These are phyloP conservation scores for Solanum verrucosum DNA, from an alignment of 257 asterid genomes.

Conservation along the genomic window DNA sequence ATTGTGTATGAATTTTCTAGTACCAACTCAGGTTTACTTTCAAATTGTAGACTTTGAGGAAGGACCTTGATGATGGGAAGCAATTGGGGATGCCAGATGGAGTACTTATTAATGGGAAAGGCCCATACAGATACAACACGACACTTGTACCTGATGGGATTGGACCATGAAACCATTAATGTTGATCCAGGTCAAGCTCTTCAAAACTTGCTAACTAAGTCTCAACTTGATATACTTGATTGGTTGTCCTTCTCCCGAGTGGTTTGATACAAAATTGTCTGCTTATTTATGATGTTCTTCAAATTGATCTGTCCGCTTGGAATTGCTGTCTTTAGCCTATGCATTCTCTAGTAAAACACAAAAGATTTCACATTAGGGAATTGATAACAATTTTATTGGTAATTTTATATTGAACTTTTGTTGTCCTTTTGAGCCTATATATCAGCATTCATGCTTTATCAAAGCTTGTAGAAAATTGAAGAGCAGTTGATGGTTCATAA, in stretches of 20 bases:
- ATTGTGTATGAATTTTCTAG: neutral
- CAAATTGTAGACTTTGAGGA: slow-evolving; percentile 48
- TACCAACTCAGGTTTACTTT: neutral
- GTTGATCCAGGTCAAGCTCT: slow-evolving; percentile 72
- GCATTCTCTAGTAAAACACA: neutral
- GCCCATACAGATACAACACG: slow-evolving; percentile 77
- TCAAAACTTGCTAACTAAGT: neutral
- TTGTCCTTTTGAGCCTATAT: neutral
- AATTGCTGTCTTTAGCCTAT: neutral
- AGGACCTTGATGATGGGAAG: slow-evolving; percentile 56
- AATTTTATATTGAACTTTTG: no score
- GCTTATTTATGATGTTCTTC: neutral
- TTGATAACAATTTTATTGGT: no score
- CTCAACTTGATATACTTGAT: neutral
- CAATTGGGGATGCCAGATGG: slow-evolving; percentile 91
- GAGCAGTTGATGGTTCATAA: neutral
- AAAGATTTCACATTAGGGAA: no score
- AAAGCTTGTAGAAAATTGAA: neutral
- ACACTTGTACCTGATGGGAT: slow-evolving; percentile 87
- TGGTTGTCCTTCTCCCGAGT: neutral
- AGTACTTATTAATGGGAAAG: slow-evolving; percentile 92
- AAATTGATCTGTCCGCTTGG: neutral
- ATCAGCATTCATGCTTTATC: neutral
- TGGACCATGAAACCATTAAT: slow-evolving; percentile 55
- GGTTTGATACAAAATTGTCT: neutral